A percentile compares a stretch with the other conserved stretches of the same genome.
Evolutionary conservation across 495 filamentous ascomycete genomes (phyloP).

Genomic region (Halenospora varia): DNA sequence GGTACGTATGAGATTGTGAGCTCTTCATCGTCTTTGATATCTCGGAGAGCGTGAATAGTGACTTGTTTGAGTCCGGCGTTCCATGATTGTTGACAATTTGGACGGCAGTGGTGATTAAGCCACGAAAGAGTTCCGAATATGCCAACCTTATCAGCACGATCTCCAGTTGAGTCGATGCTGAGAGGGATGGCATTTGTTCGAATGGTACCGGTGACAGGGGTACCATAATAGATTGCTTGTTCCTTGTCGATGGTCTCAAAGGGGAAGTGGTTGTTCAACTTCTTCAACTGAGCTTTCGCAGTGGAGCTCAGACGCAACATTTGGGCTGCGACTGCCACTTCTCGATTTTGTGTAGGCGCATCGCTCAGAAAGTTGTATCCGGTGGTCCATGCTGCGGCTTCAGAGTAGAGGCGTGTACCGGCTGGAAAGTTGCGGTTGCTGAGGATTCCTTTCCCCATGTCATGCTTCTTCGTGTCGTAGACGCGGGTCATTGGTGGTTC

Average conservation of each 20-base stretch:
- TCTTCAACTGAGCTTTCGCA: not conserved
- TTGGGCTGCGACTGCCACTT: not conserved
- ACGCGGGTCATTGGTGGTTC: constrained; percentile 6
- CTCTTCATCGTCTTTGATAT: not conserved
- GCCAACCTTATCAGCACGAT: not conserved
- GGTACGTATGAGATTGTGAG: constrained; percentile 1
- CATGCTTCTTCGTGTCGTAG: constrained; percentile 8
- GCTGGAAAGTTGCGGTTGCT: not conserved
- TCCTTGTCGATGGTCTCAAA: not conserved
- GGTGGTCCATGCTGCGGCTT: not conserved
- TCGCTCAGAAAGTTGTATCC: not conserved
- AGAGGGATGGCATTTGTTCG: not conserved
- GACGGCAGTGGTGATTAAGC: not conserved
- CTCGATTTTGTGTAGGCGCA: not conserved
- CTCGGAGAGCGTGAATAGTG: not conserved
- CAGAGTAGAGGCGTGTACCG: not conserved
- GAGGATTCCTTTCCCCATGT: constrained; percentile 1
- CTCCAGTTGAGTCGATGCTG: not conserved
- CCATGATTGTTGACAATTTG: not conserved
- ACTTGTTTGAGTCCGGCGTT: not conserved
- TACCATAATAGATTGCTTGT: not conserved
- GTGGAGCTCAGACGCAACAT: not conserved
- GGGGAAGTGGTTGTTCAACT: not conserved
- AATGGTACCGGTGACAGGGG: not conserved
- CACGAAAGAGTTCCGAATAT: not conserved